phyloP scores from a whole-genome alignment of 2,329 filamentous ascomycete species.

The Sporothrix schenckii region DNA sequence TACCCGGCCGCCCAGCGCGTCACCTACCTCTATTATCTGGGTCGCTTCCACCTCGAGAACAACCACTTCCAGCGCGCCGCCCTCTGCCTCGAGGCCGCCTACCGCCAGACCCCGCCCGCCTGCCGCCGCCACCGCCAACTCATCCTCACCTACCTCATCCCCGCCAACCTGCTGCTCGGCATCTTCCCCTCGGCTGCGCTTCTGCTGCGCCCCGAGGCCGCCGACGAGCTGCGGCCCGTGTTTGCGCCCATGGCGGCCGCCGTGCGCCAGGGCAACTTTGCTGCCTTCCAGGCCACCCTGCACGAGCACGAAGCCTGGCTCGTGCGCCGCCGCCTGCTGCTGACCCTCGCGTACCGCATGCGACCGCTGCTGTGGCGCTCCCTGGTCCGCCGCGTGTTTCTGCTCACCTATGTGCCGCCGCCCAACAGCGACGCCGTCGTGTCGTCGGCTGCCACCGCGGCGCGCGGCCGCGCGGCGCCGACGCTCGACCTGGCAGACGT shows the following conservation, averaged over 20 bases:
- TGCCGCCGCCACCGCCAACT: constrained; percentile 74
- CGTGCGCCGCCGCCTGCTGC: constrained; percentile 71
- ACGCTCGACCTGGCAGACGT: constrained; percentile 74
- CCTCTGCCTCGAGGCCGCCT: constrained; percentile 75
- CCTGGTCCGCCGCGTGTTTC: constrained; percentile 74
- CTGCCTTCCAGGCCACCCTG: constrained; percentile 71
- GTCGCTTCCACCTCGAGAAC: constrained; percentile 84
- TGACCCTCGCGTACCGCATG: constrained; percentile 75
- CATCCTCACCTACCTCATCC: constrained; percentile 82
- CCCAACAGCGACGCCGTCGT: constrained; percentile 17
- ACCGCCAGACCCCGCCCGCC: constrained; percentile 64
- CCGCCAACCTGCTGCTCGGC: constrained; percentile 80
- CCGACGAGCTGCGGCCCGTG: constrained; percentile 60
- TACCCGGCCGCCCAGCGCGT: constrained; percentile 87
- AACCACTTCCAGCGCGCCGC: constrained; percentile 79
- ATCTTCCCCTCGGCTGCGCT: constrained; percentile 73
- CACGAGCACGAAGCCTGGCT: constrained; percentile 71
- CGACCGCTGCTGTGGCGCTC: constrained; percentile 84
- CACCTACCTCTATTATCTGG: constrained; percentile 92
- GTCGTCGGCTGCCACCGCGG: constrained; percentile 43
- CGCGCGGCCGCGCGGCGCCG: constrained; percentile 64
- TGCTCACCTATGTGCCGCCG: constrained; percentile 74
- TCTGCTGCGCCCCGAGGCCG: constrained; percentile 70
- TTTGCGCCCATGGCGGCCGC: constrained; percentile 75
- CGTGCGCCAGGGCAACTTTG: constrained; percentile 70